Percentiles rank a stretch among this genome's conserved stretches.
These are phyloP conservation scores for Cryomyces antarcticus DNA, from an alignment of 495 filamentous ascomycete genomes.

Conservation along the genomic window DNA sequence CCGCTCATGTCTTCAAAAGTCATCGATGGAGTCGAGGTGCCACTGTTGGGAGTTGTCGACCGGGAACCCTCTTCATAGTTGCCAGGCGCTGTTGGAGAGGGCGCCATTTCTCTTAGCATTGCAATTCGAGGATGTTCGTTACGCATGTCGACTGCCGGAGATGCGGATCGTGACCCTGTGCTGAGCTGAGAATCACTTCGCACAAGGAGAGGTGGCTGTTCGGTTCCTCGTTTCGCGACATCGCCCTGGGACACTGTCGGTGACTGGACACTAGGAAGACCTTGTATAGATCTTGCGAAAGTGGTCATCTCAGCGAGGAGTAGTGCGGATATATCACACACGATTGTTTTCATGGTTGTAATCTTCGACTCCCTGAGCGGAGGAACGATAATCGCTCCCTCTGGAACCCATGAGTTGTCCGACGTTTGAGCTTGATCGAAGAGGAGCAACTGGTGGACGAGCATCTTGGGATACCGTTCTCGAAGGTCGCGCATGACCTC, in stretches of 20 bases:
- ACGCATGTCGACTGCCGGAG: not conserved
- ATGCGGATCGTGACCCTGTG: not conserved
- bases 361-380: constrained; percentile 44
- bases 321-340: constrained; percentile 76
- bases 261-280: not conserved
- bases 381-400: constrained; percentile 55
- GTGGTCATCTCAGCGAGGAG: constrained; percentile 74
- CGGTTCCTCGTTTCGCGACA: not conserved
- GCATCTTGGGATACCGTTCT: constrained; percentile 50
- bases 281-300: constrained; percentile 36
- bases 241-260: not conserved
- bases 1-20: not conserved
- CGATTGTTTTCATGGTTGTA: constrained; percentile 85
- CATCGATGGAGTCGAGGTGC: not conserved
- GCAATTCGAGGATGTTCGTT: too few species aligned
- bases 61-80: not conserved
- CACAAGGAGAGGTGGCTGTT: not conserved
- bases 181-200: not conserved
- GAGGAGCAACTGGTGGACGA: constrained; percentile 59
- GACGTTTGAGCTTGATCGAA: constrained; percentile 37
- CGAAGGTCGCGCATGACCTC: constrained; percentile 8
- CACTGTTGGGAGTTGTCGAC: not conserved
- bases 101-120: too few species aligned
- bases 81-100: too few species aligned
- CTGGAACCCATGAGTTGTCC: constrained; percentile 24